A percentile compares a stretch with the other conserved stretches of the same genome.
phyloP scores from a whole-genome alignment of 495 filamentous ascomycete species.

The Collariella sp. region DNA sequence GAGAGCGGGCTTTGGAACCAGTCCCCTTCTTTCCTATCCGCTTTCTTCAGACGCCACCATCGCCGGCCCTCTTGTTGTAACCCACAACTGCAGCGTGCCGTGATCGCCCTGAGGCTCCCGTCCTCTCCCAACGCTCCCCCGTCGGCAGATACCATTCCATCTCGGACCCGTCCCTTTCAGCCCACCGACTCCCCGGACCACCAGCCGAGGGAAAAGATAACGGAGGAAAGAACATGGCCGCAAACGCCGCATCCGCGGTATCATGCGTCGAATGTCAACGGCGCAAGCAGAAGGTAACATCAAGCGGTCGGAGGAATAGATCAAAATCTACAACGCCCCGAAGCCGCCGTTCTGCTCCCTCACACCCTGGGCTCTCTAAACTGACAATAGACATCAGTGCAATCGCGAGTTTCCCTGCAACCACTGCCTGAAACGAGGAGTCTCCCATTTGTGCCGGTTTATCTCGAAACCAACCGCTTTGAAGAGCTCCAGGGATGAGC shows the following conservation, averaged over 20 bases:
- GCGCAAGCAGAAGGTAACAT: conserved; percentile 36
- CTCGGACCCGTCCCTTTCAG: neutral
- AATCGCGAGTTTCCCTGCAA: conserved; percentile 39
- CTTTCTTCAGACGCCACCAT: neutral
- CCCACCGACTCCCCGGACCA: neutral
- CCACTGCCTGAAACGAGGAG: conserved; percentile 34
- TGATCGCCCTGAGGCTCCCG: neutral
- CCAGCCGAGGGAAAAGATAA: neutral
- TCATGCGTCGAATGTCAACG: conserved; percentile 36
- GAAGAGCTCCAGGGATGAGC: conserved; percentile 15
- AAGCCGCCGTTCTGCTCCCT: neutral
- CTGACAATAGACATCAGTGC: conserved; percentile 27
- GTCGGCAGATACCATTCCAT: neutral
- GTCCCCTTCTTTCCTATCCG: neutral
- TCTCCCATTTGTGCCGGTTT: conserved; percentile 34
- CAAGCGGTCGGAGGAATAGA: neutral
- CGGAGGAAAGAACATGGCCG: conserved; percentile 4
- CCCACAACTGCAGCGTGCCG: neutral
- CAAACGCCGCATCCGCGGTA: conserved; percentile 1
- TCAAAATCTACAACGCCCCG: conserved; percentile 1
- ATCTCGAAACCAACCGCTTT: conserved; percentile 14
- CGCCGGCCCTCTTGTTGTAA: neutral
- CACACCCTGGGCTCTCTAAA: neutral
- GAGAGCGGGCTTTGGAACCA: too few species aligned
- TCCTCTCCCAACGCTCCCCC: neutral